Conservation (phyloP, 2,329 filamentous ascomycete genomes). For the Fusarium palustre region DNA sequence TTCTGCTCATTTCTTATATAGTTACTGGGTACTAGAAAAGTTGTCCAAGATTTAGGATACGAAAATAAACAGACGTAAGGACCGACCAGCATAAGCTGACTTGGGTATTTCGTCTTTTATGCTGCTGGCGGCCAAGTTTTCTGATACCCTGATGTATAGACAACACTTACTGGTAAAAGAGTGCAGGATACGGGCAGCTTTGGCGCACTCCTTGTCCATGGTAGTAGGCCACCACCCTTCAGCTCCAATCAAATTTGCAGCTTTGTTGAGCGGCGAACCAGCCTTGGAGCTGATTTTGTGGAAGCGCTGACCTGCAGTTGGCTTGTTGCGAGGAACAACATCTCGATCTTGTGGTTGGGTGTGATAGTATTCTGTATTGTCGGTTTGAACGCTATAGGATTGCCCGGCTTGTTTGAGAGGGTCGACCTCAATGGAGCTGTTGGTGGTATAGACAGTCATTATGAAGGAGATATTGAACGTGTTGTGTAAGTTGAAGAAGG, state of each 20-base stretch:
- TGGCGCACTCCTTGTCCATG: conserved; percentile 79
- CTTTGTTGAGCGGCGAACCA: conserved; percentile 73
- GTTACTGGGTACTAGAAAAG: too few species aligned
- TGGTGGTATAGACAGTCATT: conserved; percentile 35
- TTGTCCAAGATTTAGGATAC: too few species aligned
- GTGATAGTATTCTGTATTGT: conserved; percentile 11
- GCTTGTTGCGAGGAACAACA: conserved; percentile 41
- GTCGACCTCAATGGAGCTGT: conserved; percentile 34
- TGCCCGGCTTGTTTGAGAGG: conserved; percentile 43
- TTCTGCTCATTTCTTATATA: background rate
- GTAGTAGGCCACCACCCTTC: conserved; percentile 83
- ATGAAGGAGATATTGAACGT: background rate
- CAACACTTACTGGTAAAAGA: conserved; percentile 72
- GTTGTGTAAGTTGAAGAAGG: background rate
- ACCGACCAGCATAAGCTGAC: too few species aligned
- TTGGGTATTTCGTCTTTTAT: too few species aligned
- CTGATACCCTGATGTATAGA: too few species aligned
- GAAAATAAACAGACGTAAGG: too few species aligned
- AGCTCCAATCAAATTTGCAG: conserved; percentile 75
- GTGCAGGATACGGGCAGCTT: conserved; percentile 78
- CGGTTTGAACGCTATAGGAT: conserved; percentile 31
- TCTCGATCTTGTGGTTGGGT: conserved; percentile 15
- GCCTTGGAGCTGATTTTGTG: conserved; percentile 75
- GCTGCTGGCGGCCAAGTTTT: too few species aligned
- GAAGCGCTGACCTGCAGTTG: conserved; percentile 66